Conservation (phyloP, 2,329 filamentous ascomycete genomes). For the Neofusicoccum kwambonambiense region DNA sequence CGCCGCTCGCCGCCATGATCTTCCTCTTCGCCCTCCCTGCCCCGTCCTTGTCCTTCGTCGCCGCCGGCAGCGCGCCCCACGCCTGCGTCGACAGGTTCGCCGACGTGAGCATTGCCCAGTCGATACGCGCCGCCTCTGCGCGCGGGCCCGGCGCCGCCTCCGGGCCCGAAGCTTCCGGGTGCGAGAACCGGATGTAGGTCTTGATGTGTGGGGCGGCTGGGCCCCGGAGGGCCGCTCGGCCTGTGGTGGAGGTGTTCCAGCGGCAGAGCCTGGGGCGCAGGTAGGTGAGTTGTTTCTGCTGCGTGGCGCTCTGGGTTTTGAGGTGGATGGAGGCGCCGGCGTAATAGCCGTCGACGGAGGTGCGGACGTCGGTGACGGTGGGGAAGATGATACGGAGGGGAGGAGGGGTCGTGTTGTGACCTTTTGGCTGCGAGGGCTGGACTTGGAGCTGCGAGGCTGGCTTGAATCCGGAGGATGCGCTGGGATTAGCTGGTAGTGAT, state of each 20-base stretch:
- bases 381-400: slow-evolving; percentile 76
- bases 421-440: no score
- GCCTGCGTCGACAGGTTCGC: slow-evolving; percentile 90
- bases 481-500: not conserved
- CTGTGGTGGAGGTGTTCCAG: slow-evolving; percentile 53
- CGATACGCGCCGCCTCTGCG: slow-evolving; percentile 51
- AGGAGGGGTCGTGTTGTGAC: slow-evolving; percentile 33
- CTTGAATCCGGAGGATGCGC: not conserved
- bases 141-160: slow-evolving; percentile 21
- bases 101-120: slow-evolving; percentile 87
- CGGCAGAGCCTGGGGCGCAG: slow-evolving; percentile 69
- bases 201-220: slow-evolving; percentile 85
- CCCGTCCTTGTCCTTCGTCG: not conserved
- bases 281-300: slow-evolving; percentile 72
- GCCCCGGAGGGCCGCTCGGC: slow-evolving; percentile 28
- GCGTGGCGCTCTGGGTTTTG: slow-evolving; percentile 68
- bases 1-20: not conserved
- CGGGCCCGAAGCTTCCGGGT: not conserved
- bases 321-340: slow-evolving; percentile 81
- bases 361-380: slow-evolving; percentile 73
- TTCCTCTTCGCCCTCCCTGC: not conserved
- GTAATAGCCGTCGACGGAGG: slow-evolving; percentile 72
- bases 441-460: not conserved
- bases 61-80: slow-evolving; percentile 66
- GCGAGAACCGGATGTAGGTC: slow-evolving; percentile 66